A percentile compares a stretch with the other conserved stretches of the same genome.
phyloP scores from a whole-genome alignment of 768 basidiomycete genomes.

The Lactarius tabidus region DNA sequence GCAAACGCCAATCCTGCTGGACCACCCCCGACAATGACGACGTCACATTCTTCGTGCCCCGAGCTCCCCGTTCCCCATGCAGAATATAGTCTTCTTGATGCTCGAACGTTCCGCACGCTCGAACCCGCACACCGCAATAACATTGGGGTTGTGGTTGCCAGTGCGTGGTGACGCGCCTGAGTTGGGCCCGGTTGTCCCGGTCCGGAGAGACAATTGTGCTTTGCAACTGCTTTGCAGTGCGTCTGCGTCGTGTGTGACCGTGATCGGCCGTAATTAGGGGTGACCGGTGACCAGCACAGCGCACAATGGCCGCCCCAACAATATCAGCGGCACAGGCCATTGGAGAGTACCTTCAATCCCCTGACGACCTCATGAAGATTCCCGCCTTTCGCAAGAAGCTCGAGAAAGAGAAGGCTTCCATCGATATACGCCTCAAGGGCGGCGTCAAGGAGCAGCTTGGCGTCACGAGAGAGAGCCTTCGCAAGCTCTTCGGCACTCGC shows the following conservation, averaged over 20 bases:
- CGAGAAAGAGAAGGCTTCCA: conserved; percentile 93
- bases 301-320: conserved; percentile 46
- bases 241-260: too few species aligned
- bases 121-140: background rate
- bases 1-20: conserved; percentile 89
- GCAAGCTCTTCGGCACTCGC: conserved; percentile 73
- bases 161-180: background rate
- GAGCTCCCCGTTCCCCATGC: background rate
- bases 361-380: conserved; percentile 89
- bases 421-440: conserved; percentile 84
- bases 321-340: conserved; percentile 83
- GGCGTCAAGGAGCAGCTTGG: conserved; percentile 93
- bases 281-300: background rate
- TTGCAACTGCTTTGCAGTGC: too few species aligned
- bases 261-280: too few species aligned
- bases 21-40: conserved; percentile 94
- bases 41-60: conserved; percentile 56
- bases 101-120: background rate
- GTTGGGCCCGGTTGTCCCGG: background rate
- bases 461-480: conserved; percentile 82
- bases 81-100: background rate
- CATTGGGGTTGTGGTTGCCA: background rate
- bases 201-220: background rate
- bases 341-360: conserved; percentile 87
- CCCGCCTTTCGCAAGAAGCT: conserved; percentile 87